Percentiles rank a stretch among this genome's conserved stretches.
phyloP scores from a whole-genome alignment of 495 filamentous ascomycete genomes.

The Endocarpon pusillum region DNA sequence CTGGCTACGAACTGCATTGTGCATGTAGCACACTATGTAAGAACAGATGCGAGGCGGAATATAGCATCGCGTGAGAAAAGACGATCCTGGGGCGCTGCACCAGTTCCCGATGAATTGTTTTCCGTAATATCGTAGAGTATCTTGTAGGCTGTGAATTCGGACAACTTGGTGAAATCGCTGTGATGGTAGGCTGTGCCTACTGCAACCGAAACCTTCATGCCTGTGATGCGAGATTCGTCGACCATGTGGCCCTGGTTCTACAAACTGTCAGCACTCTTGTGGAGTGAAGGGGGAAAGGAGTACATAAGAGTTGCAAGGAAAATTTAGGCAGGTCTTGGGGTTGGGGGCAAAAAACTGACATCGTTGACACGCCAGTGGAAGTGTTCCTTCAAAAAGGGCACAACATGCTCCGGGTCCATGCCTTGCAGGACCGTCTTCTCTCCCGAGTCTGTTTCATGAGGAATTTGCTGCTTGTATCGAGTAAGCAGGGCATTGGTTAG shows the following conservation, averaged over 20 bases:
- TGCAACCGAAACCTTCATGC: background rate
- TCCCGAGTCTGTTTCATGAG: background rate
- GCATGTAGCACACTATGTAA: too few species aligned
- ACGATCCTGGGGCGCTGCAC: background rate
- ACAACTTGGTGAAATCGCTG: background rate
- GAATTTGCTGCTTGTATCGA: background rate
- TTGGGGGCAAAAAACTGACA: too few species aligned
- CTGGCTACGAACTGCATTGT: too few species aligned
- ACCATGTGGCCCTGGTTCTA: too few species aligned
- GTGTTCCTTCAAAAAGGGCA: background rate
- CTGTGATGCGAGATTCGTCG: background rate
- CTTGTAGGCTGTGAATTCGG: background rate
- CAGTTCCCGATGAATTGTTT: background rate
- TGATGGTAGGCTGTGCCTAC: background rate
- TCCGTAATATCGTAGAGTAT: background rate
- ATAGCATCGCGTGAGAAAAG: background rate
- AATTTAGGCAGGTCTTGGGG: too few species aligned
- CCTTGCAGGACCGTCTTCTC: background rate
- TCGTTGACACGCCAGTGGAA: slow-evolving; percentile 5
- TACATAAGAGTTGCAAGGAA: too few species aligned
- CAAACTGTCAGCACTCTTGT: too few species aligned
- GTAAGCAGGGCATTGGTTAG: background rate
- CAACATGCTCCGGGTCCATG: background rate
- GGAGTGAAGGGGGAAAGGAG: too few species aligned
- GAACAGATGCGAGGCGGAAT: too few species aligned